phyloP scores from a whole-genome alignment of 2,329 filamentous ascomycete species.

The Cladosporium velox region DNA sequence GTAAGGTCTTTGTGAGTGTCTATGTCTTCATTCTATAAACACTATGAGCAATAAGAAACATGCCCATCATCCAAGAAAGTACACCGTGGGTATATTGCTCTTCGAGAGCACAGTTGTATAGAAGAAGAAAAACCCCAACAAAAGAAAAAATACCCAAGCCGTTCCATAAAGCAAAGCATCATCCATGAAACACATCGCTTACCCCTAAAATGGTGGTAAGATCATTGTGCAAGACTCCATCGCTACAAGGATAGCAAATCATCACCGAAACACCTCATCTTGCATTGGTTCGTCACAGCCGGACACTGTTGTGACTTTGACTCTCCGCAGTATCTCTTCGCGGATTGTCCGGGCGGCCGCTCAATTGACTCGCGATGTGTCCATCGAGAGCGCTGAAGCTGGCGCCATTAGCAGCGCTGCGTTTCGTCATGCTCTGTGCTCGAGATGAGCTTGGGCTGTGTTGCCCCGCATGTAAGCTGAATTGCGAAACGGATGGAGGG shows the following conservation, averaged over 20 bases:
- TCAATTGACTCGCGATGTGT: conserved; percentile 15
- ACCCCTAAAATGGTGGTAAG: background rate
- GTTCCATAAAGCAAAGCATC: background rate
- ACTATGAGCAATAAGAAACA: background rate
- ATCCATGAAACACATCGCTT: background rate
- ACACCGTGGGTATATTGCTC: conserved; percentile 10
- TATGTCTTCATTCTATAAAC: background rate
- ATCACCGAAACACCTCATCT: background rate
- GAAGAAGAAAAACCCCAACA: background rate
- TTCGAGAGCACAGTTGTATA: background rate
- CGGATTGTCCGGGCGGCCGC: background rate
- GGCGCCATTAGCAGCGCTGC: background rate
- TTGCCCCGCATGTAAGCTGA: conserved; percentile 19
- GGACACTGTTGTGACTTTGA: conserved; percentile 14
- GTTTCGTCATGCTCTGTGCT: conserved; percentile 14
- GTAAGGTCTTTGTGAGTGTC: background rate
- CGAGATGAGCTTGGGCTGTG: conserved; percentile 8
- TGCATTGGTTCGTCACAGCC: background rate
- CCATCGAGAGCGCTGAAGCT: conserved; percentile 8
- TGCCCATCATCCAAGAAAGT: background rate
- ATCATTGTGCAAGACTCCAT: background rate
- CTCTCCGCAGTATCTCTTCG: conserved; percentile 11
- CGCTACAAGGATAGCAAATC: background rate
- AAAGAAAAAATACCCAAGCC: background rate
- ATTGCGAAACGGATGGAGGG: conserved; percentile 14